Conservation (phyloP, 2,329 filamentous ascomycete species). For the Malbranchea zuffiana region DNA sequence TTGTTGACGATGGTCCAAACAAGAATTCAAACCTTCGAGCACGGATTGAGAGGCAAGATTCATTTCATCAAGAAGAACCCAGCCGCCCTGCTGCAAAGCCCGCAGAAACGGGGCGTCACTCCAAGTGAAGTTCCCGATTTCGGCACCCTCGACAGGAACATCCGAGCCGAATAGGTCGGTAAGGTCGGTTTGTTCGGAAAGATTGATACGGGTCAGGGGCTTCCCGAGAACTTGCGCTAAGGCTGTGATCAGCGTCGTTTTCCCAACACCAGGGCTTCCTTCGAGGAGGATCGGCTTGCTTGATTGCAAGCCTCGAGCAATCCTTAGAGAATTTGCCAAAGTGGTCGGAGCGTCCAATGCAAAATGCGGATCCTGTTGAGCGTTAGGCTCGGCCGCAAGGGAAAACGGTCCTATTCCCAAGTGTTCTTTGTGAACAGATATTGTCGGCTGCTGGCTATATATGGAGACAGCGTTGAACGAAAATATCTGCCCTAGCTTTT, state of each 20-base stretch:
- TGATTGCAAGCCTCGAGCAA: constrained; percentile 78
- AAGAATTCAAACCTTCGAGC: constrained; percentile 89
- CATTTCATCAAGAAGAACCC: constrained; percentile 98
- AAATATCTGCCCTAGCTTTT: constrained; percentile 59
- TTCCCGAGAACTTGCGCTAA: constrained; percentile 69
- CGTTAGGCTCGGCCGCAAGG: constrained; percentile 44
- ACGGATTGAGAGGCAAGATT: constrained; percentile 95
- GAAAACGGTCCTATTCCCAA: constrained; percentile 67
- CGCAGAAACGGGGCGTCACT: constrained; percentile 88
- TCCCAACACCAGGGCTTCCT: constrained; percentile 94
- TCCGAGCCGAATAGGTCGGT: constrained; percentile 97
- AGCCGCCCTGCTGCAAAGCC: constrained; percentile 93
- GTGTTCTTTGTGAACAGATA: constrained; percentile 43
- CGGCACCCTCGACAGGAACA: constrained; percentile 85
- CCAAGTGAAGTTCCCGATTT: constrained; percentile 87
- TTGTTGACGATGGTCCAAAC: constrained; percentile 89
- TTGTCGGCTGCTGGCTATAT: constrained; percentile 53
- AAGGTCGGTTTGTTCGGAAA: constrained; percentile 94
- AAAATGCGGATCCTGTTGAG: constrained; percentile 50
- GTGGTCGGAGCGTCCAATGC: constrained; percentile 86
- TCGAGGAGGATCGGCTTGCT: constrained; percentile 87
- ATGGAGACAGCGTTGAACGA: constrained; percentile 50
- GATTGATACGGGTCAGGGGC: constrained; percentile 82
- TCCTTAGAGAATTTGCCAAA: constrained; percentile 76
- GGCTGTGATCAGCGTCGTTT: constrained; percentile 84